Percentiles rank a stretch among this genome's conserved stretches.
Conservation (phyloP, 106 monocot species). For the Triglochin maritima region DNA sequence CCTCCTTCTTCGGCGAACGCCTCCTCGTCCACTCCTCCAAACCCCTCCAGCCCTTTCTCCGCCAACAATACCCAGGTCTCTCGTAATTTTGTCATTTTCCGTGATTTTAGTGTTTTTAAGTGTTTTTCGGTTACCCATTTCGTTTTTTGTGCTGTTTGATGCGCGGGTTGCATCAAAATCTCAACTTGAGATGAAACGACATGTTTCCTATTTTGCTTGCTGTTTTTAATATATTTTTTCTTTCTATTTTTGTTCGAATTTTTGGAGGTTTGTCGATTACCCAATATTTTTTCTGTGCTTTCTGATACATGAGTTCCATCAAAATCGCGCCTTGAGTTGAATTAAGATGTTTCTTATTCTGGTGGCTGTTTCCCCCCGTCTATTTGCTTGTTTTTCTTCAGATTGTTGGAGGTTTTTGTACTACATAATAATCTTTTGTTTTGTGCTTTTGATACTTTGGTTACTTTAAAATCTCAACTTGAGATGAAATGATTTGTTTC, state of each 20-base stretch:
- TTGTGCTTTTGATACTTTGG: not conserved
- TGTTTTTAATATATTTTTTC: no score
- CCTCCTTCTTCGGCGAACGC: constrained; percentile 73
- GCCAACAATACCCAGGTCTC: constrained; percentile 10
- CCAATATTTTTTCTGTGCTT: no score
- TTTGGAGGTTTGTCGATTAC: no score
- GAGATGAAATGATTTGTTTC: no score
- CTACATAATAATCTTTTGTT: not conserved
- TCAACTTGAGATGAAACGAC: not conserved
- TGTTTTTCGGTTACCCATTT: not conserved
- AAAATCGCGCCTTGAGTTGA: no score
- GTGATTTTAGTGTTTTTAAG: not conserved
- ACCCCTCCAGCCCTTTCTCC: constrained; percentile 12
- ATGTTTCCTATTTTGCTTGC: no score
- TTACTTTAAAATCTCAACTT: not conserved
- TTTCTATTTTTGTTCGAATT: no score
- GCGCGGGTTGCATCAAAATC: not conserved
- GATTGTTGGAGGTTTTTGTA: no score
- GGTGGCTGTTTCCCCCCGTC: no score
- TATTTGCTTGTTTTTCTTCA: no score
- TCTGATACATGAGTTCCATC: no score
- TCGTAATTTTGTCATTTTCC: not conserved
- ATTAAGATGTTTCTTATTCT: no score
- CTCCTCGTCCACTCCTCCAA: constrained; percentile 31
- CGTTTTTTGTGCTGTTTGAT: not conserved